phyloP scores from a whole-genome alignment of 768 basidiomycete species.

The Termitomyces sp. region DNA sequence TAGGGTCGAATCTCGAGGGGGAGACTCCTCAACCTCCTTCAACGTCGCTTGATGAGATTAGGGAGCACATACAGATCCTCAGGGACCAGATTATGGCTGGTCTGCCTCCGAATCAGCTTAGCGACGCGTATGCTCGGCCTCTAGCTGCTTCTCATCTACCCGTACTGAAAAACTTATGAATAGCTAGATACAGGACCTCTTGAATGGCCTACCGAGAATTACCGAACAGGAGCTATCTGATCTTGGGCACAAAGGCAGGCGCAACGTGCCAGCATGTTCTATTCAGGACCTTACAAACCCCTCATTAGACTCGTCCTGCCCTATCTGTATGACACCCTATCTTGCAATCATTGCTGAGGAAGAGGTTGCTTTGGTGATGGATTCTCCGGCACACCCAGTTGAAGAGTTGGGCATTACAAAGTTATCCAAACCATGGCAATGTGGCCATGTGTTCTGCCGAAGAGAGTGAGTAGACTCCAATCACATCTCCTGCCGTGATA shows the following conservation, averaged over 20 bases:
- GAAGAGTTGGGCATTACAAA: conserved; percentile 69
- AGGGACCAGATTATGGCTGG: conserved; percentile 10
- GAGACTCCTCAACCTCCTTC: neutral
- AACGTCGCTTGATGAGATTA: conserved; percentile 6
- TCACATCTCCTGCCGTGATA: neutral
- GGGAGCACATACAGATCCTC: conserved; percentile 10
- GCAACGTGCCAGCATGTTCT: neutral
- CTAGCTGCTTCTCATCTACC: neutral
- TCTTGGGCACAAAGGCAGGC: conserved; percentile 42
- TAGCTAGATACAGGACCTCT: conserved; percentile 36
- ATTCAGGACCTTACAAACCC: neutral
- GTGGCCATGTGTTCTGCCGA: conserved; percentile 74
- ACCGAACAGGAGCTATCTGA: conserved; percentile 44
- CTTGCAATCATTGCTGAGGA: conserved; percentile 69
- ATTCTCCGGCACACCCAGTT: conserved; percentile 68
- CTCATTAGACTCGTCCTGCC: conserved; percentile 57
- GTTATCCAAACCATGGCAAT: conserved; percentile 45
- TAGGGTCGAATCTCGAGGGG: conserved; percentile 9
- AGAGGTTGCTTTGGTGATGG: conserved; percentile 69
- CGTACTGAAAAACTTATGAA: neutral
- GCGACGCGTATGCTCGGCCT: conserved; percentile 12
- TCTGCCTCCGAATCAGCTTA: conserved; percentile 12
- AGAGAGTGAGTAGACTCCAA: conserved; percentile 50
- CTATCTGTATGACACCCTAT: conserved; percentile 71
- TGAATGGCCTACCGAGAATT: conserved; percentile 42